These are phyloP conservation scores for Passalora sequoiae DNA, from an alignment of 2,329 filamentous ascomycete genomes.

Conservation along the genomic window DNA sequence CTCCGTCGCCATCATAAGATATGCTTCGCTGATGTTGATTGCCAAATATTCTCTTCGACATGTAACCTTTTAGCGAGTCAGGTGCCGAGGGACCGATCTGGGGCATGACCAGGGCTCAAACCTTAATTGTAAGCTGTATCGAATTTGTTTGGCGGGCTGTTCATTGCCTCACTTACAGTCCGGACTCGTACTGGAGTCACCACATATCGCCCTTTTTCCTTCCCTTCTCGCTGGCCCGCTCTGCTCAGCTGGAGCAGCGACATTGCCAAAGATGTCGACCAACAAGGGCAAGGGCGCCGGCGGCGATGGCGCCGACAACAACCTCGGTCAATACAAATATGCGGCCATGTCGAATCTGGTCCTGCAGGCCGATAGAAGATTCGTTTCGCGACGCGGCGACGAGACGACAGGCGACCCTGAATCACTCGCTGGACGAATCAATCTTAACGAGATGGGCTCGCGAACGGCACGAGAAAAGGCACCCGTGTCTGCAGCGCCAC, in stretches of 20 bases:
- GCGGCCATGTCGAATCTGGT: slow-evolving; percentile 91
- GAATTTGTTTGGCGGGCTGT: too few species aligned
- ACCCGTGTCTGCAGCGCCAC: slow-evolving; percentile 56
- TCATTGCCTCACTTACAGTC: background rate
- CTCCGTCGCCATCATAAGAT: slow-evolving; percentile 9
- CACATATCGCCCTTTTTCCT: slow-evolving; percentile 5
- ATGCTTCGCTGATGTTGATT: background rate
- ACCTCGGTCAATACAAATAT: slow-evolving; percentile 38
- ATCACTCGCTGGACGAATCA: slow-evolving; percentile 89
- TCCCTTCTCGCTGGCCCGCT: background rate
- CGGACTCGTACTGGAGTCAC: slow-evolving; percentile 4
- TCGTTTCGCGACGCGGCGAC: slow-evolving; percentile 85
- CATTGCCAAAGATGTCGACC: slow-evolving; percentile 26
- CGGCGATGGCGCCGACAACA: slow-evolving; percentile 31
- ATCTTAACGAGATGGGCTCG: slow-evolving; percentile 89
- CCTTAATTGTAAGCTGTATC: too few species aligned
- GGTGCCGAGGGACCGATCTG: too few species aligned
- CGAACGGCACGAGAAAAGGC: slow-evolving; percentile 73
- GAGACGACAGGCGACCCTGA: slow-evolving; percentile 96
- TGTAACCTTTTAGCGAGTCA: slow-evolving; percentile 1
- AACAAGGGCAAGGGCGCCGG: slow-evolving; percentile 30
- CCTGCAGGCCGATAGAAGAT: slow-evolving; percentile 97
- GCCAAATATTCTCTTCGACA: too few species aligned
- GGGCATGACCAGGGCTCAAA: too few species aligned
- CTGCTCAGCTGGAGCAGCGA: slow-evolving; percentile 1